Evolutionary conservation across 2,329 filamentous ascomycete genomes (phyloP), one percentile per base, ranked within the genome.

Genomic region (Alternaria atra): DNA sequence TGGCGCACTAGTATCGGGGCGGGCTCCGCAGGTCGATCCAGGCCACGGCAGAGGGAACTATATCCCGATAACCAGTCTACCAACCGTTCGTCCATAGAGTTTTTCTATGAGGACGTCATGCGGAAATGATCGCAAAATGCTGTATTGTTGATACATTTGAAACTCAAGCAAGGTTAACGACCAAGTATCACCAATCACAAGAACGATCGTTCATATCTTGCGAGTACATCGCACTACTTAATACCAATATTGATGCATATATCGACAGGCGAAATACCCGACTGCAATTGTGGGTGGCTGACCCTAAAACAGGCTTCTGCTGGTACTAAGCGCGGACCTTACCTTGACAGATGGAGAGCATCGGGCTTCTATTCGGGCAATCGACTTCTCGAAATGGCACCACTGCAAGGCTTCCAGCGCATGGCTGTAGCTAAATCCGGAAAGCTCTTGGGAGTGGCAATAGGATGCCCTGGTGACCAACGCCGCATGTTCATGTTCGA

Each of bases 371-470:
- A 50, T 37, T 50, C 20, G 46, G 32, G 46, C 32, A 35, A 37
- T 50, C 46, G 46, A 50, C 30, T 50, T 50, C 46, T 50, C 46
- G 10, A 50, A 37, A 17, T 17, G 30, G 30, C 32, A 37, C 46
- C 46, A 50, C 46, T 50, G 46, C 46, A 37, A 35, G 30, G 32
- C 46, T 50, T n/a, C 27, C 20, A 50, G 13, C 20, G 46, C 46
- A 50, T 50, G 32, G 27, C 30, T 37, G 37, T 25, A 17, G 20
- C 27, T 7, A 20, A n/a, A 50, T 27, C 12, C 13, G 46, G 8
- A 13, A 23, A 23, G 46, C 32, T 37, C 23, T 34, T 50, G 13
- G 46, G 20, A 50, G 46, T 50, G 46, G 46, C 46, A 37, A 50
- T 13, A n/a, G 34, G 29, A 10, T 15, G 46, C 20, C 32, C 46